phyloP scores from a whole-genome alignment of 192 early-diverging fungal genomes.

The Entomortierella beljakovae region DNA sequence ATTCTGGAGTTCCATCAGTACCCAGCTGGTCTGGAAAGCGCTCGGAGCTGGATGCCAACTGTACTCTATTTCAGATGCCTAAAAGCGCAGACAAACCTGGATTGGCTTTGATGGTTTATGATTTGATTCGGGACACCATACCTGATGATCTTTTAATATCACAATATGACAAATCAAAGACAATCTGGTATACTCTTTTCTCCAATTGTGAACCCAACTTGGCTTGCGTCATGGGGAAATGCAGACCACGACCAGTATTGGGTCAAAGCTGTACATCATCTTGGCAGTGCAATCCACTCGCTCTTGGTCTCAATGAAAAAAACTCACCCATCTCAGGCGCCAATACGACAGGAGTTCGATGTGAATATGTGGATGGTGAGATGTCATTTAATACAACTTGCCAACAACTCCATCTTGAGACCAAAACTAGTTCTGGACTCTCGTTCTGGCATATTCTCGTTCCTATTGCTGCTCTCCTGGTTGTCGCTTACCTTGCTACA shows the following conservation, averaged over 20 bases:
- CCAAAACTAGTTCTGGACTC: background rate
- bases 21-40: conserved; percentile 34
- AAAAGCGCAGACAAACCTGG: conserved; percentile 18
- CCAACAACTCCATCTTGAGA: conserved; percentile 23
- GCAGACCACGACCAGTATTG: conserved; percentile 18
- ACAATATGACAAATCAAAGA: conserved; percentile 22
- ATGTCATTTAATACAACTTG: conserved; percentile 34
- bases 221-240: conserved; percentile 20
- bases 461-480: conserved; percentile 21
- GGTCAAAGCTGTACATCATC: conserved; percentile 34
- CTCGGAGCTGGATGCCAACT: conserved; percentile 23
- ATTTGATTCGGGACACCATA: conserved; percentile 27
- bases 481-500: conserved; percentile 27
- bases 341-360: conserved; percentile 36
- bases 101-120: conserved; percentile 38
- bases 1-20: conserved; percentile 29
- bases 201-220: conserved; percentile 38
- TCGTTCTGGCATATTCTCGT: conserved; percentile 22
- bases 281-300: conserved; percentile 44
- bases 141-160: conserved; percentile 36
- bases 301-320: conserved; percentile 41
- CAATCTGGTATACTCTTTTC: conserved; percentile 35
- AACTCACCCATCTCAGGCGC: conserved; percentile 33
- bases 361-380: conserved; percentile 33
- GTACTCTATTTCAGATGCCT: conserved; percentile 35